Base-by-base conservation (phyloP, 768 basidiomycete species). In the Russula emetica region DNA sequence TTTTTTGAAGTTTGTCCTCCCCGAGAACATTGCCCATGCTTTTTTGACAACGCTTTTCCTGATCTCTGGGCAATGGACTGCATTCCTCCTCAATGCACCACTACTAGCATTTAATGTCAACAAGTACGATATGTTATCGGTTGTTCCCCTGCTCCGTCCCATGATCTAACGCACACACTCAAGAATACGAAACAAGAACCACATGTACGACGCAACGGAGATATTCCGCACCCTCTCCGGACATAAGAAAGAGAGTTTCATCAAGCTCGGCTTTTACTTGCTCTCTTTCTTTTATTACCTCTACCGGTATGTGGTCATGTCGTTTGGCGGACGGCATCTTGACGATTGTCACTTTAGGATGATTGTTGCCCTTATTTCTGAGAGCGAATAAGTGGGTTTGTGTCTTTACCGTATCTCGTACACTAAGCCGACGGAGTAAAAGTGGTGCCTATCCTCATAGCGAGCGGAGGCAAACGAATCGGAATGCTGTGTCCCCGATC, bases 141-240 rank as follows among this genome's bases (percentile, higher is more conserved):
- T 22, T 20, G 24, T 47, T 18, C 32, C 32, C 49, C 26, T 28
- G 4, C 26, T 55, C 50, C 28, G n/a, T 62, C 10, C 44, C 5
- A 34, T 34, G 40, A 32, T 64, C 56, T 55, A 30, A 60, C 34
- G 14, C 36, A 14, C 51, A 30, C 44, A 53, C 7, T 44, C 11
- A 72, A 97, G 94, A 77, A 94, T 98, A 73, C 84, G 88, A 69
- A 87, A 86, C 74, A 92, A 93, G 73, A 88, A 88, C 72, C 95
- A 98, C 78, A 96, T 98, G 93, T 98, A 97, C 73, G 97, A 99
- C 73, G 97, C 97, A 60, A 98, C 96, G 26, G 97, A 99, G 78
- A 99, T 98, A 69, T 99, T 99, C 83, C 85, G 97, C 69, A 94
- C 95, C 61, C 78, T 98, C 53, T 84, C 88, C 16, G 85, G 83